Evolutionary conservation across 2,329 filamentous ascomycete genomes (phyloP), one percentile per base, ranked within the genome.

Genomic region (Alternaria consortialis): DNA sequence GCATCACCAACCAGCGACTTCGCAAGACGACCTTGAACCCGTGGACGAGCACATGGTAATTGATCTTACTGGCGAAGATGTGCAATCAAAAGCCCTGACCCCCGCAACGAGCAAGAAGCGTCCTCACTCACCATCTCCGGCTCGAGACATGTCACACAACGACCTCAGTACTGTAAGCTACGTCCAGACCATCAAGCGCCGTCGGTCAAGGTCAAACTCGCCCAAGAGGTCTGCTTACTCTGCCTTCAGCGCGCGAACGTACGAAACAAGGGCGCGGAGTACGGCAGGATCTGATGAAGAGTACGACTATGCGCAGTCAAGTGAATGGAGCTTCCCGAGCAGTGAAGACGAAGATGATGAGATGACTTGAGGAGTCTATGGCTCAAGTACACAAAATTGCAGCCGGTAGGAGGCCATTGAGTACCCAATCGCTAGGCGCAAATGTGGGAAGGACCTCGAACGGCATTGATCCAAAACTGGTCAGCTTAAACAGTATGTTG

Each of bases 281-380:
- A 27, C 31, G 23, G 20, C 32, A 32, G 46, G n/a, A 12, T 32
- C 52, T n/a, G 50, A 58, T 5, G 34, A 48, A 1, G 27, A 56
- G 7, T 48, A 53, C 8, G 53, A 34, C 39, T 62, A 64, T 43
- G 34, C 52, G 6, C 52, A 61, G 43, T 67, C 60, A 11, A 65
- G 58, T 36, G 56, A 62, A 20, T 60, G 55, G 55, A 60, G 53
- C 39, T 62, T 61, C 11, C 44, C 59, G 12, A 59, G 44, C 13
- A 66, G 55, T 7, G 39, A 62, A 0, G 48, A 53, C 3, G 37
- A 52, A 29, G 29, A 43, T 5, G 42, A 42, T 7, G 56, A 56
- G n/a, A 34, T 40, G 25, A 25, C 15, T 42, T 52, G 40, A 47
- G 5, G 23, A 15, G 39, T 15, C 13, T 5, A 31, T 29, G 31